Conservation (phyloP, 2,329 filamentous ascomycete genomes). For the Alternaria consortialis region DNA sequence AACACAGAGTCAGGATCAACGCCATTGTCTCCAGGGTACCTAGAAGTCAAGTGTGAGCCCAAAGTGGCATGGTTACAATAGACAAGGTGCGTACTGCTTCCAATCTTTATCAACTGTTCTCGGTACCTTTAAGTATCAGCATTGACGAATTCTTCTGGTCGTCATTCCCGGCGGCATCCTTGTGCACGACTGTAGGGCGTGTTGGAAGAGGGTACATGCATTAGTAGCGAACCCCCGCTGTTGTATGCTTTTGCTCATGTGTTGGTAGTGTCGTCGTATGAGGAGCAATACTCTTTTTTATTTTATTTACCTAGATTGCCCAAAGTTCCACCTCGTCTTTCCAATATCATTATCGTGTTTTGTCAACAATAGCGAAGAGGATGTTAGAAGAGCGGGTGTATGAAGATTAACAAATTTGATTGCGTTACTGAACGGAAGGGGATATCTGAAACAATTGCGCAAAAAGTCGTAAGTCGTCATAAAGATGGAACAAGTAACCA, state of each 20-base stretch:
- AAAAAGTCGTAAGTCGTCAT: conserved; percentile 1
- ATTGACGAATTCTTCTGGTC: too few relatives aligned
- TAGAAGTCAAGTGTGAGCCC: too few relatives aligned
- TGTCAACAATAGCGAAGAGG: neutral
- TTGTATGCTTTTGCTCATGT: neutral
- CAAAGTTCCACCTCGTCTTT: neutral
- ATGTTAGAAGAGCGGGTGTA: neutral
- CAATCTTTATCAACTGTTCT: too few relatives aligned
- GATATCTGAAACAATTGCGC: conserved; percentile 14
- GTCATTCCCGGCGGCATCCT: too few relatives aligned
- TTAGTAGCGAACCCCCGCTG: too few relatives aligned
- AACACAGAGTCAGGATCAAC: too few relatives aligned
- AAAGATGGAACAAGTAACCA: neutral
- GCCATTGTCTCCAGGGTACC: too few relatives aligned
- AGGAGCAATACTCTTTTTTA: neutral
- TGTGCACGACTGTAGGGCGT: too few relatives aligned
- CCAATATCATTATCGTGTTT: neutral
- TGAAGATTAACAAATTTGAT: conserved; percentile 2
- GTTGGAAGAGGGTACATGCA: too few relatives aligned
- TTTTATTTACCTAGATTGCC: neutral
- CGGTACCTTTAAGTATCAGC: too few relatives aligned
- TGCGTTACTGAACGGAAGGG: conserved; percentile 7
- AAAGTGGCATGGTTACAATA: too few relatives aligned
- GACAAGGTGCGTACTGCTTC: too few relatives aligned
- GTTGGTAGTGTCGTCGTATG: neutral